Percentiles rank a stretch among this genome's conserved stretches.
phyloP scores from a whole-genome alignment of 2,329 filamentous ascomycete genomes.

The Scorias spongiosa region DNA sequence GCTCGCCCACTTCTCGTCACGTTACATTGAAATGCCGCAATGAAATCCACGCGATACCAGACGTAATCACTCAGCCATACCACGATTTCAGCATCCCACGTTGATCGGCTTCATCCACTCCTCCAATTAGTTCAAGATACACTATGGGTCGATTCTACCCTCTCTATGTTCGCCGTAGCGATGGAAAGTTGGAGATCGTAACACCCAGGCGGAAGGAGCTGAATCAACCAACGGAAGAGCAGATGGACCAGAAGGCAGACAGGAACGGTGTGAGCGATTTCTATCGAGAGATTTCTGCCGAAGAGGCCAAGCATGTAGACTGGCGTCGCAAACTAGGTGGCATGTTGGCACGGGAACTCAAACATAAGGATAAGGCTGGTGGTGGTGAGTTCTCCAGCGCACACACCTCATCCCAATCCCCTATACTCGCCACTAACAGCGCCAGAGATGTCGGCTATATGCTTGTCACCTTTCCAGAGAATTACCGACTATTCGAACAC shows the following conservation, averaged over 20 bases:
- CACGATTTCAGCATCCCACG: too few species aligned
- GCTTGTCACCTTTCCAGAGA: conserved; percentile 38
- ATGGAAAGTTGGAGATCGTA: conserved; percentile 34
- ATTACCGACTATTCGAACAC: conserved; percentile 44
- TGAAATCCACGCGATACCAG: too few species aligned
- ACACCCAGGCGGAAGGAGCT: conserved; percentile 34
- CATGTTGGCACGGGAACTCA: conserved; percentile 40
- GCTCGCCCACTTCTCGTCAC: too few species aligned
- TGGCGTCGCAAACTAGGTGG: conserved; percentile 44
- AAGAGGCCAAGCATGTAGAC: conserved; percentile 39
- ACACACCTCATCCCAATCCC: background rate
- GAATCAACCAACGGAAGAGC: conserved; percentile 36
- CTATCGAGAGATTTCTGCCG: conserved; percentile 35
- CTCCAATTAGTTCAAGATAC: background rate
- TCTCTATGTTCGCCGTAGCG: conserved; percentile 32
- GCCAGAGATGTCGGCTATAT: conserved; percentile 30
- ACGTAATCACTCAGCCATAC: too few species aligned
- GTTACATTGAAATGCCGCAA: too few species aligned
- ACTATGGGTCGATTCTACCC: conserved; percentile 32
- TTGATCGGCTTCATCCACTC: too few species aligned
- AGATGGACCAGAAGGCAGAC: conserved; percentile 38
- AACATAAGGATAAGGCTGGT: conserved; percentile 8
- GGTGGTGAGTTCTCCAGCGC: conserved; percentile 1
- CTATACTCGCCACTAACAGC: background rate
- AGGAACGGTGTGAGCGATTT: conserved; percentile 39